Percentiles rank a stretch among this genome's conserved stretches.
phyloP scores from a whole-genome alignment of 1,284 basidiomycete species.

The Pholiota adiposa region DNA sequence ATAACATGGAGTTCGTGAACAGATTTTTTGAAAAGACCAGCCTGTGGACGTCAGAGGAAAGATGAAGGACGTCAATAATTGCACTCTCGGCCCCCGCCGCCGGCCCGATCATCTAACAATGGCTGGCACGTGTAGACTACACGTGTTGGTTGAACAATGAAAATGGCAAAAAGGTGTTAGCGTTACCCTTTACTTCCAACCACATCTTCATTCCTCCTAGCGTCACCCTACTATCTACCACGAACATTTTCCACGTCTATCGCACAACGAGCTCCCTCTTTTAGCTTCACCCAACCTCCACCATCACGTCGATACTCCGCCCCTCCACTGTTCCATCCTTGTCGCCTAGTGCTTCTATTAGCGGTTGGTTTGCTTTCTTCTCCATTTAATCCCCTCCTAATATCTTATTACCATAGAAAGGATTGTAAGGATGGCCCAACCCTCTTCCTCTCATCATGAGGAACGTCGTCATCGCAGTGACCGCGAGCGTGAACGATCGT shows the following conservation, averaged over 20 bases:
- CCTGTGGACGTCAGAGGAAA: background rate
- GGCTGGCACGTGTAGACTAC: constrained; percentile 34
- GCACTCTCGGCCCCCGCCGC: too few species aligned
- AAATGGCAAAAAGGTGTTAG: constrained; percentile 38
- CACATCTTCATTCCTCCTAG: constrained; percentile 17
- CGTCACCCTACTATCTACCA: constrained; percentile 27
- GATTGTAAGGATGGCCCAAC: constrained; percentile 80
- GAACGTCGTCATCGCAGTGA: constrained; percentile 66
- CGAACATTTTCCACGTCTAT: constrained; percentile 13
- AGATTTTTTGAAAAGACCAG: background rate
- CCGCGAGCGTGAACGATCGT: constrained; percentile 53
- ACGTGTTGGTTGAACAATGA: constrained; percentile 51
- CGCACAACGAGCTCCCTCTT: constrained; percentile 15
- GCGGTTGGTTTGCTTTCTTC: constrained; percentile 34
- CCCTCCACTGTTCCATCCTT: constrained; percentile 53
- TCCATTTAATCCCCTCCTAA: constrained; percentile 17
- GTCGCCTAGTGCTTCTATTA: constrained; percentile 73
- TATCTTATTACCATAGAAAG: constrained; percentile 23
- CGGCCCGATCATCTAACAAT: background rate
- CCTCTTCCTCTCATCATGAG: constrained; percentile 77
- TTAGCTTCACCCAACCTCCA: constrained; percentile 46
- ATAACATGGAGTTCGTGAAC: background rate
- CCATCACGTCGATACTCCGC: constrained; percentile 64
- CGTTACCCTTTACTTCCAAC: constrained; percentile 28
- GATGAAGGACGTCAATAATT: background rate